phyloP scores from a whole-genome alignment of 2,329 filamentous ascomycete species.

The Thermoascus crustaceus region DNA sequence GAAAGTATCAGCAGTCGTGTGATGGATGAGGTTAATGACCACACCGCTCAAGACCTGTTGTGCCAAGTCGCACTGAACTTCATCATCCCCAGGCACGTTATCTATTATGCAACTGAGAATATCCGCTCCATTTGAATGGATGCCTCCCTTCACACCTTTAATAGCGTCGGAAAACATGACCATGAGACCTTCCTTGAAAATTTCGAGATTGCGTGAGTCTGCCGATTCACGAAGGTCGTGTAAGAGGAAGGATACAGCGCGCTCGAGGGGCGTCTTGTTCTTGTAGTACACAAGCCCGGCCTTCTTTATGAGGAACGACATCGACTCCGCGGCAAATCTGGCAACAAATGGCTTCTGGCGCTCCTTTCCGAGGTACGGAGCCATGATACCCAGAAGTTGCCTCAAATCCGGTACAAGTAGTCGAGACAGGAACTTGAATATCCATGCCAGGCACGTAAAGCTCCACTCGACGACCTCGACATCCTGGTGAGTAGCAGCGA shows the following conservation, averaged over 20 bases:
- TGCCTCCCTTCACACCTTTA: constrained; percentile 50
- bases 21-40: constrained; percentile 73
- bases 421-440: constrained; percentile 94
- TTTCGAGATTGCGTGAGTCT: constrained; percentile 29
- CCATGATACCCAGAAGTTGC: constrained; percentile 75
- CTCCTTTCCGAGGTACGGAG: constrained; percentile 73
- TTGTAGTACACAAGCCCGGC: constrained; percentile 69
- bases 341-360: constrained; percentile 79
- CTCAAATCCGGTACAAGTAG: constrained; percentile 77
- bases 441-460: constrained; percentile 84
- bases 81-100: constrained; percentile 21
- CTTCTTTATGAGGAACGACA: constrained; percentile 90
- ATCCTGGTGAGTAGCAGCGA: constrained; percentile 69
- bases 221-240: constrained; percentile 50
- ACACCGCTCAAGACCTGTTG: constrained; percentile 66
- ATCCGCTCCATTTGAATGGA: constrained; percentile 50
- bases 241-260: constrained; percentile 64
- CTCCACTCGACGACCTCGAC: constrained; percentile 96
- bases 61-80: constrained; percentile 19
- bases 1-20: constrained; percentile 68
- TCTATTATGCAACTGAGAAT: constrained; percentile 46
- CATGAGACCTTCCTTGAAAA: constrained; percentile 86
- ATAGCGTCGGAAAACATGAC: constrained; percentile 80
- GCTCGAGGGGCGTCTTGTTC: constrained; percentile 58
- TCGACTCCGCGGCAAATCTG: constrained; percentile 85